These are phyloP conservation scores for Aurinia saxatilis DNA, from an alignment of 345 rosid genomes.

Conservation along the genomic window DNA sequence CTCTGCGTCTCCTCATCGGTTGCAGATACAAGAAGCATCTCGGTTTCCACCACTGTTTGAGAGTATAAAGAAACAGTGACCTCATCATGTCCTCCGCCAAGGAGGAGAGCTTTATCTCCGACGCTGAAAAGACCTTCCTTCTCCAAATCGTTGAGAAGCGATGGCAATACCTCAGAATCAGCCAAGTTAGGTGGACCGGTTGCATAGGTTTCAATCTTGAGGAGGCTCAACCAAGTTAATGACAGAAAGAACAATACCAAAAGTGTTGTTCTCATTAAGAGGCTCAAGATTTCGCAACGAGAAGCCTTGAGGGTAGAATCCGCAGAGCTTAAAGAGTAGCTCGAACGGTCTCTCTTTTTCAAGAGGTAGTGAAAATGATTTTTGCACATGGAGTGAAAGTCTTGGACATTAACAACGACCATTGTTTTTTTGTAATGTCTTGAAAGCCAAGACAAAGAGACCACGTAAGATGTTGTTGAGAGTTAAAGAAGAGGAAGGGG, in stretches of 20 bases:
- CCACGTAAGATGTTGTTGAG: constrained; percentile 2
- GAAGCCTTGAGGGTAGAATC: constrained; percentile 37
- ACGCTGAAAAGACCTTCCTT: constrained; percentile 48
- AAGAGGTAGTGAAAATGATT: constrained; percentile 16
- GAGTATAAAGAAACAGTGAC: constrained; percentile 21
- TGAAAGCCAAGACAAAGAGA: constrained; percentile 13
- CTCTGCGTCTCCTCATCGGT: constrained; percentile 38
- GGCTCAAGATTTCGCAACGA: constrained; percentile 26
- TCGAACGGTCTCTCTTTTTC: constrained; percentile 15
- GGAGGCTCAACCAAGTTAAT: constrained; percentile 27
- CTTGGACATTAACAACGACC: constrained; percentile 35
- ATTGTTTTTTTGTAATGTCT: constrained; percentile 23
- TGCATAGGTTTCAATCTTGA: constrained; percentile 10
- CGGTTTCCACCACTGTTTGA: constrained; percentile 22
- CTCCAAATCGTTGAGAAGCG: constrained; percentile 41
- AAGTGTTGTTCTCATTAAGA: constrained; percentile 34
- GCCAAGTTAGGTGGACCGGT: background rate
- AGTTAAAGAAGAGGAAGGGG: constrained; percentile 12
- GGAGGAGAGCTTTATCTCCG: constrained; percentile 40
- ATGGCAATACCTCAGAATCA: constrained; percentile 24
- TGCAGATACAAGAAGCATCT: constrained; percentile 34
- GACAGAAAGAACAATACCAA: constrained; percentile 40
- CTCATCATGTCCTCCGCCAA: constrained; percentile 29
- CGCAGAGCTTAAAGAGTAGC: constrained; percentile 20
- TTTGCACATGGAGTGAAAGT: constrained; percentile 30